phyloP scores from a whole-genome alignment of 805 yeast genomes.

The Kazachstania martiniae region DNA sequence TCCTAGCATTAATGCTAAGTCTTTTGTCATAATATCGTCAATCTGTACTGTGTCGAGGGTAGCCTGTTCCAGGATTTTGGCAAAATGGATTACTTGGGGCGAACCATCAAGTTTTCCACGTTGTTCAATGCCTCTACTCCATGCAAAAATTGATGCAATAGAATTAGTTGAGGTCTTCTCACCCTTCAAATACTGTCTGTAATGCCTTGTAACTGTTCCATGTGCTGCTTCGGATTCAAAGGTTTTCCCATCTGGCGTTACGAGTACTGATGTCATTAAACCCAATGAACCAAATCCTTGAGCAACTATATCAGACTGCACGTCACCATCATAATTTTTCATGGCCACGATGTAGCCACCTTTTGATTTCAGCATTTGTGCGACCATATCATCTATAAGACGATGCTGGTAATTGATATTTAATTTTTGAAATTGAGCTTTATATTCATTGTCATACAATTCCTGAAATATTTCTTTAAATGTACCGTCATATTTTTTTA shows the following conservation, averaged over 20 bases:
- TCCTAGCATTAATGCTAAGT: conserved; percentile 82
- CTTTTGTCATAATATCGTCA: conserved; percentile 91
- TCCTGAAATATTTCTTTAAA: conserved; percentile 87
- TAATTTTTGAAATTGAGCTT: conserved; percentile 52
- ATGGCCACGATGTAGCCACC: conserved; percentile 93
- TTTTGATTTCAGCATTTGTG: conserved; percentile 90
- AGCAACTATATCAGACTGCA: conserved; percentile 93
- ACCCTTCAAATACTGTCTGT: conserved; percentile 89
- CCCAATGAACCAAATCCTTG: conserved; percentile 97
- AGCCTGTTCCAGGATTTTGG: conserved; percentile 65
- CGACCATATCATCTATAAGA: conserved; percentile 95
- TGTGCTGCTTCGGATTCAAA: conserved; percentile 96
- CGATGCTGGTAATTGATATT: conserved; percentile 97
- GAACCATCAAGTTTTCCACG: conserved; percentile 82
- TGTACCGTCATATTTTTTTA: conserved; percentile 87
- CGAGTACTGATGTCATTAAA: conserved; percentile 86
- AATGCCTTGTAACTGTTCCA: conserved; percentile 96
- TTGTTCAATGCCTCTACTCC: conserved; percentile 88
- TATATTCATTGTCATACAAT: conserved; percentile 61
- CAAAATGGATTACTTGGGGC: conserved; percentile 75
- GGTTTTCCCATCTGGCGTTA: conserved; percentile 93
- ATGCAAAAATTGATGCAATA: conserved; percentile 91
- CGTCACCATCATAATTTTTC: conserved; percentile 97
- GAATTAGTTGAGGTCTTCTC: conserved; percentile 95
- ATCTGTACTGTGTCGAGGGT: conserved; percentile 73